A percentile compares a stretch with the other conserved stretches of the same genome.
phyloP scores from a whole-genome alignment of 2,329 filamentous ascomycete species.

The Laburnicola sp. region DNA sequence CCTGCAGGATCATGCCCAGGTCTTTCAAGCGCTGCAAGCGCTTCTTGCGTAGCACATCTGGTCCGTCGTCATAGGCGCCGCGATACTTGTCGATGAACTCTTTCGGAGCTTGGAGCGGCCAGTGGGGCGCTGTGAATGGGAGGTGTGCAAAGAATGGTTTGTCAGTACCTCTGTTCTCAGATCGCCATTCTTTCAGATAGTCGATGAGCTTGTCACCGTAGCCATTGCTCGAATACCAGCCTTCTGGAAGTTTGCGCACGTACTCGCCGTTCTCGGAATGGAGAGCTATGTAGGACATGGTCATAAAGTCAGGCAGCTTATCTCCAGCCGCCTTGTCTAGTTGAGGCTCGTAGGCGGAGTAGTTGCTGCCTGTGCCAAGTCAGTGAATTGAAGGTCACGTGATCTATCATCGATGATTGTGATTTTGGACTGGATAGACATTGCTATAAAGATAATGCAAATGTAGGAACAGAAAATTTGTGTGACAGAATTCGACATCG shows the following conservation, averaged over 20 bases:
- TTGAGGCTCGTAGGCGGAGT: slow-evolving; percentile 59
- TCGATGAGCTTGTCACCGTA: slow-evolving; percentile 47
- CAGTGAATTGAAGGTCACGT: slow-evolving; percentile 3
- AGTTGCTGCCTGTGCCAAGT: slow-evolving; percentile 43
- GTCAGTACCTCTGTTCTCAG: slow-evolving; percentile 8
- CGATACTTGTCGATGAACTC: slow-evolving; percentile 26
- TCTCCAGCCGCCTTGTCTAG: slow-evolving; percentile 34
- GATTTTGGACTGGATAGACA: too few species aligned
- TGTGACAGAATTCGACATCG: too few species aligned
- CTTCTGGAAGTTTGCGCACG: slow-evolving; percentile 42
- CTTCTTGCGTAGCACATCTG: slow-evolving; percentile 25
- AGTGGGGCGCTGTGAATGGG: slow-evolving; percentile 35
- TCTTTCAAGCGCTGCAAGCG: slow-evolving; percentile 27
- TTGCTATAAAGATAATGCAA: too few species aligned
- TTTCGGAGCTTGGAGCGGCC: slow-evolving; percentile 35
- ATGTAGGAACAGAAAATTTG: too few species aligned
- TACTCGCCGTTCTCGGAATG: slow-evolving; percentile 47
- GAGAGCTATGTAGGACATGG: slow-evolving; percentile 47
- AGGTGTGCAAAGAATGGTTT: slow-evolving; percentile 37
- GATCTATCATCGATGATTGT: not conserved
- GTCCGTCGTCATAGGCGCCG: slow-evolving; percentile 32
- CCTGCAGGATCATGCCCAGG: slow-evolving; percentile 17
- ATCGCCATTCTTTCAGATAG: slow-evolving; percentile 31
- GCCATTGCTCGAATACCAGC: slow-evolving; percentile 46
- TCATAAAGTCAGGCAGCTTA: slow-evolving; percentile 47